Base-by-base conservation (phyloP, 495 filamentous ascomycete species). In the Aspergillus steynii region DNA sequence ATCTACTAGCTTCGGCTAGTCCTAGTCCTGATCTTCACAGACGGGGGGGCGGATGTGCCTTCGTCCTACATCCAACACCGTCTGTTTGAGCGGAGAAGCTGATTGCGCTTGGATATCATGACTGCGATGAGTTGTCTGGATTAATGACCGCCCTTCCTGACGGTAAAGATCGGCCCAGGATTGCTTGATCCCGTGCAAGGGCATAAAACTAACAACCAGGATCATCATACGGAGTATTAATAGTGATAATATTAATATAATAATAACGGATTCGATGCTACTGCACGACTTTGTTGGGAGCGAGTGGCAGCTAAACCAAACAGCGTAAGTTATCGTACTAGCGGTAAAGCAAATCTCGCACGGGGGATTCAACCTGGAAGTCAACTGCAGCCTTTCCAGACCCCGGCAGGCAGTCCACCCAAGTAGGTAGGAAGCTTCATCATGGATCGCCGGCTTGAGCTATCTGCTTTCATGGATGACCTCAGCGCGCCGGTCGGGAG, bases 281-380 rank as follows among this genome's bases (percentile, higher is more conserved):
- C 65, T 66, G 64, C 64, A 65, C 61, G 63, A 62, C 67, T 63
- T 56, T 61, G 60, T 69, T 62, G 48, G 62, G 55, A 34, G 48
- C 46, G 63, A 55, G 45, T 56, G 29, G 53, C 46, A 51, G 55
- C 46, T 61, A 20, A 20, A 20, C 20, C 20, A 20, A 20, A 20
- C 20, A 20, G 20, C 20, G 20, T 20, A 20, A 20, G 20, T 20
- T 20, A 20, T 20, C 10, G 12, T 42, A 42, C 37, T 42, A 42
- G 37, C 37, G 37, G 37, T 42, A 42, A 42, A 42, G 12, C 3
- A 20, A 20, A 20, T 20, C 20, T 20, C 20, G 20, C 20, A 20
- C 20, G 20, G 20, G 20, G 20, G 20, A 20, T 20, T 20, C 20
- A 20, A n/a, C n/a, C n/a, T n/a, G n/a, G n/a, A n/a, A 20, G 20